These are phyloP conservation scores for Citrus sp. DNA, from an alignment of 345 rosid genomes.

Conservation along the genomic window DNA sequence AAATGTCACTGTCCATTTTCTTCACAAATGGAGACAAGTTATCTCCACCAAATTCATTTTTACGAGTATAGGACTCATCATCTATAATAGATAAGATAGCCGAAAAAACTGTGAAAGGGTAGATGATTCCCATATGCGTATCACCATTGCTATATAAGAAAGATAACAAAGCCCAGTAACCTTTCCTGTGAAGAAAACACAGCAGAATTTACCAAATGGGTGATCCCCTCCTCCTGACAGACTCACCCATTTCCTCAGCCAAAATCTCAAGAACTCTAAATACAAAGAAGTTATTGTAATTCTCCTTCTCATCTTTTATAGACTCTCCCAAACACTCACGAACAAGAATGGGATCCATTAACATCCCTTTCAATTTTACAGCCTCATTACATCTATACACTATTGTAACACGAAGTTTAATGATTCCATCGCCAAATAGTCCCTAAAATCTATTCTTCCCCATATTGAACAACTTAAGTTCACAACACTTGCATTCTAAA, in stretches of 20 bases:
- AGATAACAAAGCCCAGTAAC: constrained; percentile 60
- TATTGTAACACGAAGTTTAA: too few relatives aligned
- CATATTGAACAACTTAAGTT: constrained; percentile 50
- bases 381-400: too few relatives aligned
- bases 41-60: constrained; percentile 5
- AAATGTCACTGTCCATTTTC: constrained; percentile 11
- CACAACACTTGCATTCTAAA: constrained; percentile 68
- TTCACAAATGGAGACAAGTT: constrained; percentile 10
- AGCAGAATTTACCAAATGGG: constrained; percentile 70
- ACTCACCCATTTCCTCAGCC: constrained; percentile 47
- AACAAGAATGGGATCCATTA: constrained; percentile 29
- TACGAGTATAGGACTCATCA: constrained; percentile 23
- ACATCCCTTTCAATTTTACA: too few relatives aligned
- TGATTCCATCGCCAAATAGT: too few relatives aligned
- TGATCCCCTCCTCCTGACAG: constrained; percentile 29
- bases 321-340: constrained; percentile 30
- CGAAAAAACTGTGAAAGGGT: constrained; percentile 71
- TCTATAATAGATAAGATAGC: constrained; percentile 45
- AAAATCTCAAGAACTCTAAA: constrained; percentile 35
- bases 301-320: constrained; percentile 28
- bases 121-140: constrained; percentile 51
- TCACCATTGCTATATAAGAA: constrained; percentile 43
- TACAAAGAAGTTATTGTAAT: constrained; percentile 45
- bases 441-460: constrained; percentile 5
- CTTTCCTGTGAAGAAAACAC: constrained; percentile 68